Conservation (phyloP, 257 asterid species). For the Fraxinus pennsylvanica region DNA sequence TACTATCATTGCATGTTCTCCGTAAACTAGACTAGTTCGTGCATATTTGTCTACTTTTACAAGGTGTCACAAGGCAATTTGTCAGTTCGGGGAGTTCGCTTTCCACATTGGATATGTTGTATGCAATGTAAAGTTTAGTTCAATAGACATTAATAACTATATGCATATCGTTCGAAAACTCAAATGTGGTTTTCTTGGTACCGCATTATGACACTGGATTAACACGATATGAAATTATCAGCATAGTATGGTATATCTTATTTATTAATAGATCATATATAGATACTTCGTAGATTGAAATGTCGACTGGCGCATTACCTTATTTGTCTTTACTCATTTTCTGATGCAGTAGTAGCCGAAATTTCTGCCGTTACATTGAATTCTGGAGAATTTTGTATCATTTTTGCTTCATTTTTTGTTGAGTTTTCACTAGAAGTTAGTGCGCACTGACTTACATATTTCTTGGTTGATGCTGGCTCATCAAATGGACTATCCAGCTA, state of each 20-base stretch:
- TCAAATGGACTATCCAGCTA: neutral
- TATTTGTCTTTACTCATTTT: neutral
- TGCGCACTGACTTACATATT: neutral
- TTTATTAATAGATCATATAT: neutral
- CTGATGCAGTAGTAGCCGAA: neutral
- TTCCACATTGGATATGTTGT: neutral
- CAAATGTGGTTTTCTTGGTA: neutral
- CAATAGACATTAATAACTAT: neutral
- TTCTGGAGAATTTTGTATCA: neutral
- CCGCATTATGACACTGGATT: neutral
- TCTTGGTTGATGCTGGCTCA: neutral
- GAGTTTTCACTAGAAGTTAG: too few species aligned
- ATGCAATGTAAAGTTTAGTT: conserved; percentile 26
- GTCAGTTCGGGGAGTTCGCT: neutral
- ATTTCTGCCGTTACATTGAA: neutral
- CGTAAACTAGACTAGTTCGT: neutral
- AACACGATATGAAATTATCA: neutral
- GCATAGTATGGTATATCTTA: neutral
- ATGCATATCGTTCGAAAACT: neutral
- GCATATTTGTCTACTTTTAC: neutral
- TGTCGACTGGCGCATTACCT: neutral
- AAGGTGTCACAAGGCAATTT: neutral
- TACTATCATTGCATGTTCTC: neutral
- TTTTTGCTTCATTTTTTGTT: neutral
- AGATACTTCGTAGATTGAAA: neutral